phyloP scores from a whole-genome alignment of 257 asterid genomes.

The Solanum medicagineum region DNA sequence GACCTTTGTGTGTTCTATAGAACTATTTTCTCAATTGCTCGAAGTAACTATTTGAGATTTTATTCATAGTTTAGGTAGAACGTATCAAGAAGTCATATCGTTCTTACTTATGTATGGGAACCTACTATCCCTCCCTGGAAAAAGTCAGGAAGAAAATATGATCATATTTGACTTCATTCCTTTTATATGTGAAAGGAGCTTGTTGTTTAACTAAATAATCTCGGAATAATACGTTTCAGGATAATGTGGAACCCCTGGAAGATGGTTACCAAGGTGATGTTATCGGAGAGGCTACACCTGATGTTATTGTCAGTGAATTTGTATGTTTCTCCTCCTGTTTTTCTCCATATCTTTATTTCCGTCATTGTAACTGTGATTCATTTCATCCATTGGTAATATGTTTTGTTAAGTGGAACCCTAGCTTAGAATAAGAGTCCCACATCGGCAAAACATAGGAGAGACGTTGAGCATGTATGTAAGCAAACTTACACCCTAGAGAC shows the following conservation, averaged over 20 bases:
- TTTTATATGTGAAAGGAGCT: background rate
- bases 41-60: background rate
- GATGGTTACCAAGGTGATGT: slow-evolving; percentile 82
- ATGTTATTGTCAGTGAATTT: slow-evolving; percentile 83
- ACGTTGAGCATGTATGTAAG: too few species aligned
- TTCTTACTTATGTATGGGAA: background rate
- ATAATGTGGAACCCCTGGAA: slow-evolving; percentile 48
- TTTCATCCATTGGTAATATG: background rate
- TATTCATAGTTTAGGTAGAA: background rate
- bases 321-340: slow-evolving; percentile 28
- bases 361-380: background rate
- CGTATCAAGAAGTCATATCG: background rate
- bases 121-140: background rate
- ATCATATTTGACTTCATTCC: background rate
- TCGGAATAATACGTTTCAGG: slow-evolving; percentile 32
- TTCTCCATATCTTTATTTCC: background rate
- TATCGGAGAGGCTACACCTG: slow-evolving; percentile 93
- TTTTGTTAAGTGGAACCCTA: background rate
- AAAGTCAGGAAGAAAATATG: background rate
- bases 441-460: too few species aligned
- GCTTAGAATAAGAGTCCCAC: too few species aligned
- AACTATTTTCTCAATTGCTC: background rate
- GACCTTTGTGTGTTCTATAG: background rate
- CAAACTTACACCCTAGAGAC: too few species aligned
- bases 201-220: background rate